Base-by-base conservation (phyloP, 371 early-diverging fungal species). In the Caulochytrium protostelioides region DNA sequence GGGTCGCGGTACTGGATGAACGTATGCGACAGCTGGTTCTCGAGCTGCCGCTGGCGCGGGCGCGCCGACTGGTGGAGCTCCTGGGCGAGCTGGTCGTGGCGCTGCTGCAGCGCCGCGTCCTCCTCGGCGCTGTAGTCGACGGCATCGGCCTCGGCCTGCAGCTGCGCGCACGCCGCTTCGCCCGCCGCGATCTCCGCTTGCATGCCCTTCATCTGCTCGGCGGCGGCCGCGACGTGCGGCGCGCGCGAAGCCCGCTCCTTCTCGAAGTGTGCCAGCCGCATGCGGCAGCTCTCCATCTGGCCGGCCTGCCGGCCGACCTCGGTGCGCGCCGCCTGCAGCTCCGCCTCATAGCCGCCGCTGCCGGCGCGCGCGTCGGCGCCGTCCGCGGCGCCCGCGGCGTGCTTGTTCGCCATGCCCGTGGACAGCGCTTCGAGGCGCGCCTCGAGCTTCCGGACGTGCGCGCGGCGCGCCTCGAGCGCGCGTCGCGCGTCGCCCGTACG, bases 1-100 rank as follows among this genome's bases (percentile, higher is more conserved):
- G 65, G 68, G 31, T 59, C 49, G 3, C 21, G 16, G 43, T 59
- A 68, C 1, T 41, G 18, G 32, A 17, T 12, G 22, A 7, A 40
- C 28, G 15, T 27, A 46, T 1, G 22, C 13, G 24, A 32, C 6
- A 16, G 14, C 21, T 32, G 7, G 14, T 6, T 17, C 5, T 4
- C 13, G 24, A 16, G 14, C 4, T n/a, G n/a, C n/a, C n/a, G n/a
- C n/a, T n/a, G n/a, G n/a, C n/a, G n/a, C n/a, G n/a, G n/a, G n/a
- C n/a, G n/a, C n/a, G n/a, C n/a, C n/a, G n/a, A n/a, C 8, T 18
- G 16, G 16, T n/a, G 26, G 16, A 16, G 23, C 17, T 22, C 10
- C 23, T 21, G 17, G 24, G 9, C 3, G 2, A 4, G 9, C 14
- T 27, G 15, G 13, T 14, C 22, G n/a, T 15, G 10, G 16, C 4